Evolutionary conservation across 306 rosid genomes (phyloP), one percentile per base, ranked within the genome.

Genomic region (Fragaria iinumae): DNA sequence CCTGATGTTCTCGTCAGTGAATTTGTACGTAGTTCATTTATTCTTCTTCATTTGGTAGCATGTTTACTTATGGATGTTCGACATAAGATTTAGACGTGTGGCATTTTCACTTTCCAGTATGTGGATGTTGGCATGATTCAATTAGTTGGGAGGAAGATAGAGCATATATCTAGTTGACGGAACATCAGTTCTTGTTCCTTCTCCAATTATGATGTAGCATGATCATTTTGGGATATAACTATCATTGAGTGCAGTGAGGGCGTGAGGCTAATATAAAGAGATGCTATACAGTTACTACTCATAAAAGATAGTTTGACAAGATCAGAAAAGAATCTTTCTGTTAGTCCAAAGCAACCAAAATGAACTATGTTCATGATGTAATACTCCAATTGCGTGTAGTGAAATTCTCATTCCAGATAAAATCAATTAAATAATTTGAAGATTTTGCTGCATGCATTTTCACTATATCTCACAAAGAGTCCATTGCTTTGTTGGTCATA

Each of bases 1-100:
- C 98, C 98, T 11, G 98, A 94, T 83, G 95, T 92, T 72, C 80
- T 94, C 47, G 92, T 94, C 87, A 89, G 81, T 67, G 97, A 92
- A 88, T 85, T 94, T 76, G 98, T 94, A 92, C 1, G 97, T 84
- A 18, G 47, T n/a, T 63, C 59, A 48, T 47, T 73, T 32, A 21
- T 18, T 29, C 71, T 38, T 75, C 64, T 21, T 57, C 68, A 21
- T 57, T 57, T 41, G 55, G 41, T 55, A 21, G 39, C 45, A 4
- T 39, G 52, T 14, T 23, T 55, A 60, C 23, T 53, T 53, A 45
- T 73, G 69, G 56, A 41, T 62, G 6, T 25, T 13, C 0, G 10
- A 20, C 43, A 49, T 32, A 20, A 23, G 16, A 21, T 67, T 20
- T 21, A 11, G 72, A 67, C 4, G 14, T 23, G 7, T 57, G 64